These are phyloP conservation scores for Tolypocladium endophyticum DNA, from an alignment of 2,329 filamentous ascomycete genomes.

Conservation along the genomic window DNA sequence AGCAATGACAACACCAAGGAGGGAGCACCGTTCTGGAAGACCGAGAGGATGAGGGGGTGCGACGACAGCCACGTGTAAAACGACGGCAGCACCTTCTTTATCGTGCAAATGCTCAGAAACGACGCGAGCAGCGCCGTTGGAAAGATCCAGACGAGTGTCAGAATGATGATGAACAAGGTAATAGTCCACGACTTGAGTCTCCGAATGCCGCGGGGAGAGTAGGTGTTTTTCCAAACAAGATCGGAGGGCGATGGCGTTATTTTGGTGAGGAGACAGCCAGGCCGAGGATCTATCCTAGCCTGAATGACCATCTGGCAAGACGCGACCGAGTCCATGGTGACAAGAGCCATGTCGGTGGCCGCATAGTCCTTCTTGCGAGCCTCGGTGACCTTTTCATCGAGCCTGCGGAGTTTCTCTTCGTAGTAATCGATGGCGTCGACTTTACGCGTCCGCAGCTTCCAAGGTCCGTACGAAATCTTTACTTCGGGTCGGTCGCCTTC, in stretches of 20 bases:
- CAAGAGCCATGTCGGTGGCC: slow-evolving; percentile 78
- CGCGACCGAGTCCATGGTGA: slow-evolving; percentile 94
- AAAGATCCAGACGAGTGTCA: slow-evolving; percentile 82
- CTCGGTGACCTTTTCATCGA: slow-evolving; percentile 64
- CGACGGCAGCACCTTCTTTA: slow-evolving; percentile 59
- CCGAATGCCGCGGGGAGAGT: slow-evolving; percentile 62
- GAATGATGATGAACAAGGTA: slow-evolving; percentile 68
- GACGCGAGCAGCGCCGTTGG: slow-evolving; percentile 71
- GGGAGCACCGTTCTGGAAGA: slow-evolving; percentile 81
- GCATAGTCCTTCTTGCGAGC: slow-evolving; percentile 67
- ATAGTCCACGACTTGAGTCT: slow-evolving; percentile 74
- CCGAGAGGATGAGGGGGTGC: slow-evolving; percentile 60
- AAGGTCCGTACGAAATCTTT: slow-evolving; percentile 67
- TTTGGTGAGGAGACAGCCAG: slow-evolving; percentile 75
- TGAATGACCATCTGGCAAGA: slow-evolving; percentile 93
- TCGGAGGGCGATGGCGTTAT: slow-evolving; percentile 81
- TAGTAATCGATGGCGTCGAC: slow-evolving; percentile 94
- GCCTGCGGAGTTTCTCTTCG: slow-evolving; percentile 67
- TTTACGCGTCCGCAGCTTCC: slow-evolving; percentile 59
- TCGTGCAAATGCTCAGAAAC: slow-evolving; percentile 70
- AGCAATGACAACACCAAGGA: slow-evolving; percentile 78
- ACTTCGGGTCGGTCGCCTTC: slow-evolving; percentile 53
- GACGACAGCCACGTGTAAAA: slow-evolving; percentile 57
- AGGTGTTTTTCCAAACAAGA: slow-evolving; percentile 93
- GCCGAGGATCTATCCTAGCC: slow-evolving; percentile 82